A percentile compares a stretch with the other conserved stretches of the same genome.
These are phyloP conservation scores for Arthroderma sp. DNA, from an alignment of 2,329 filamentous ascomycete species.

Conservation along the genomic window DNA sequence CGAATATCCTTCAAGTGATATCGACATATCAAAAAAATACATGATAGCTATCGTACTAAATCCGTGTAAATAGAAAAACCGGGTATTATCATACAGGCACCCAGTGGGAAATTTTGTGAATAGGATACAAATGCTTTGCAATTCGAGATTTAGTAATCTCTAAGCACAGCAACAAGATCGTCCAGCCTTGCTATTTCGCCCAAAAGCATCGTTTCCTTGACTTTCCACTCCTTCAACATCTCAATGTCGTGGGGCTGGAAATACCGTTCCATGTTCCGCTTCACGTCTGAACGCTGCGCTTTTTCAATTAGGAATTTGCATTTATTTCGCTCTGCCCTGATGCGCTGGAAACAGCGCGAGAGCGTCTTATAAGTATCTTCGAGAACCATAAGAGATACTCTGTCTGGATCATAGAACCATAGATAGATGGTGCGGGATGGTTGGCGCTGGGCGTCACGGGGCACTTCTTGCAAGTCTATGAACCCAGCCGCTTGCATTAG, in stretches of 20 bases:
- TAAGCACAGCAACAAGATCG: slow-evolving; percentile 67
- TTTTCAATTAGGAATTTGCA: slow-evolving; percentile 64
- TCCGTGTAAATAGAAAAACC: too few relatives aligned
- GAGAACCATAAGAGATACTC: slow-evolving; percentile 55
- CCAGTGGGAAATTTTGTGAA: background rate
- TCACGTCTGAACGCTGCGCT: slow-evolving; percentile 72
- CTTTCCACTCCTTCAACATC: slow-evolving; percentile 50
- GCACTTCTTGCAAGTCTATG: slow-evolving; percentile 86
- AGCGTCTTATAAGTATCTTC: slow-evolving; percentile 83
- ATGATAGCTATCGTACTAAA: too few relatives aligned
- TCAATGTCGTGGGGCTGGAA: slow-evolving; percentile 62
- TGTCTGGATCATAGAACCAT: slow-evolving; percentile 75
- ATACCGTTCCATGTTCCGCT: slow-evolving; percentile 68
- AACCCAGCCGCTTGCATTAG: slow-evolving; percentile 77
- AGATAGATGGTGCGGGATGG: slow-evolving; percentile 78
- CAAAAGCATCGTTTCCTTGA: slow-evolving; percentile 56
- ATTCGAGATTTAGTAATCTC: slow-evolving; percentile 48
- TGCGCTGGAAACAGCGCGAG: slow-evolving; percentile 68
- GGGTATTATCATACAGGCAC: background rate
- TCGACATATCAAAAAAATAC: too few relatives aligned
- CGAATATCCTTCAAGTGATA: too few relatives aligned
- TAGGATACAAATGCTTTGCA: slow-evolving; percentile 12
- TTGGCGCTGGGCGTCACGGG: slow-evolving; percentile 68
- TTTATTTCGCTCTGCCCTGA: slow-evolving; percentile 60
- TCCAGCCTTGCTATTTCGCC: slow-evolving; percentile 71